Base-by-base conservation (phyloP, 345 rosid species). In the Gossypium bickii region DNA sequence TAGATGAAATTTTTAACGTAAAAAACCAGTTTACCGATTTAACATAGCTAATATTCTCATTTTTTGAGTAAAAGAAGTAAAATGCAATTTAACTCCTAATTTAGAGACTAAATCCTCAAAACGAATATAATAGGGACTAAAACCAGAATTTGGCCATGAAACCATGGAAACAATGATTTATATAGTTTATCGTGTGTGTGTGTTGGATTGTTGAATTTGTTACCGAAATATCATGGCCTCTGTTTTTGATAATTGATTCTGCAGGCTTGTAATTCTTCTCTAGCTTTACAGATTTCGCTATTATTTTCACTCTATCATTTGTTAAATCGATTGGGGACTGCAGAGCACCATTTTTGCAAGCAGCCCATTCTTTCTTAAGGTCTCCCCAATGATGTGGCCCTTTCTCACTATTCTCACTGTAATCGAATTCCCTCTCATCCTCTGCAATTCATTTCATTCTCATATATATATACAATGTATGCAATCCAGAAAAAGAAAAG, bases 181-280 rank as follows among this genome's bases (percentile, higher is more conserved):
- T 15, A 4, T 2, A 11, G 4, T n/a, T 18, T 9, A 18, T 56
- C 10, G 3, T 3, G 34, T 27, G 34, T 27, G 20, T n/a, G n/a
- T 53, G 0, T 16, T 2, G 10, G n/a, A 53, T 53, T 17, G 2
- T 18, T 6, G 16, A 44, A 44, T 7, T 9, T 6, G 2, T 44
- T 85, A 89, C 91, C 59, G 80, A 70, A 47, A 89, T 87, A 57
- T 87, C 93, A 70, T 85, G 89, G 65, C 93, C 91, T 63, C 91
- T 64, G 75, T 87, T 89, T 82, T 73, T 85, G 77, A 83, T 4
- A 24, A 76, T 80, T 6, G 91, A 86, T 48, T 78, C 76, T 44
- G 48, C 49, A 43, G 86, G 80, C 27, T 59, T 73, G 80, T 89
- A 82, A 22, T 5, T 71, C 67, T 49, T 81, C 75, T 66, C 41